These are phyloP conservation scores for Termitomyces sp. DNA, from an alignment of 768 basidiomycete species.

Conservation along the genomic window DNA sequence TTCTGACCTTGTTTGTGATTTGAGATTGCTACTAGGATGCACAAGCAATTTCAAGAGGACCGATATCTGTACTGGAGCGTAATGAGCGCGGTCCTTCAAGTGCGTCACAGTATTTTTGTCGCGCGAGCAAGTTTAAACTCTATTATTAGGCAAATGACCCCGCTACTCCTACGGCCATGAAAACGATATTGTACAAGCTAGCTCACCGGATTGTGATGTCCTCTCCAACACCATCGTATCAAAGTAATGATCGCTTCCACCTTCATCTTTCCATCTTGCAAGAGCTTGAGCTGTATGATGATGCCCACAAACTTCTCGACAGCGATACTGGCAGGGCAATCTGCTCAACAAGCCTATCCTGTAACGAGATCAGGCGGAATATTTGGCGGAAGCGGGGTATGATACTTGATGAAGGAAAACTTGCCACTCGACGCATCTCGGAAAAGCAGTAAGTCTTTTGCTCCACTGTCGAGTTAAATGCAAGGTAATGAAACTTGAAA, in stretches of 20 bases:
- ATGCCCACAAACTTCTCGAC: conserved; percentile 63
- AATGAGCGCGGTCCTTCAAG: conserved; percentile 78
- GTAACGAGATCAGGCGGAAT: conserved; percentile 71
- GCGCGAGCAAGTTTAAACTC: not conserved
- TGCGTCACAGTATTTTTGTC: conserved; percentile 18
- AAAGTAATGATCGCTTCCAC: conserved; percentile 71
- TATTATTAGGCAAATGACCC: conserved; percentile 61
- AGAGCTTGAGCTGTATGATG: conserved; percentile 63
- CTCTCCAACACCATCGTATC: conserved; percentile 56
- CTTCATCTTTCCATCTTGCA: conserved; percentile 69
- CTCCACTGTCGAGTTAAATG: not conserved
- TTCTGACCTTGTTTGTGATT: conserved; percentile 7
- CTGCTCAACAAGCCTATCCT: conserved; percentile 64
- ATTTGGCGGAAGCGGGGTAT: conserved; percentile 58
- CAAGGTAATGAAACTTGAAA: conserved; percentile 5
- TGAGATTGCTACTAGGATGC: conserved; percentile 75
- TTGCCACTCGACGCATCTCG: conserved; percentile 51
- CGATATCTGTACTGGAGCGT: conserved; percentile 82
- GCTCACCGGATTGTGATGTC: conserved; percentile 70
- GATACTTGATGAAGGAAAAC: conserved; percentile 55
- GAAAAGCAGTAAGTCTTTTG: conserved; percentile 48
- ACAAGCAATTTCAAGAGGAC: conserved; percentile 80
- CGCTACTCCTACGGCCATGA: conserved; percentile 57
- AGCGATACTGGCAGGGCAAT: conserved; percentile 65
- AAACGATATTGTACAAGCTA: conserved; percentile 65